Evolutionary conservation across 768 basidiomycete species (phyloP).

Genomic region (Favolaschia claudopus): DNA sequence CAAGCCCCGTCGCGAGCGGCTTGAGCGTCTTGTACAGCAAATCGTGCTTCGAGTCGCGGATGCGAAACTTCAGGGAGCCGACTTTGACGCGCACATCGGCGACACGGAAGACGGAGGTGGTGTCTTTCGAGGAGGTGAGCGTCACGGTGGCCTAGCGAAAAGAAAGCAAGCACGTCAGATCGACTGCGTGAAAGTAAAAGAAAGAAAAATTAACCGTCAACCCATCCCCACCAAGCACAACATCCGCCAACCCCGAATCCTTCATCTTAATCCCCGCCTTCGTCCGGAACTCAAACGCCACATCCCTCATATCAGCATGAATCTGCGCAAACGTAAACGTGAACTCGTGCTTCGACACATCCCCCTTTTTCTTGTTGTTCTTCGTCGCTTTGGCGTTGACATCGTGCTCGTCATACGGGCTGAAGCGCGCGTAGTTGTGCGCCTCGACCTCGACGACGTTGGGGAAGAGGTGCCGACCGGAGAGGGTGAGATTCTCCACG

Average conservation of each 20-base stretch:
- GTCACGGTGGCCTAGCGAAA: constrained; percentile 58
- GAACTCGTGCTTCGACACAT: constrained; percentile 75
- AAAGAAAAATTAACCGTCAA: constrained; percentile 59
- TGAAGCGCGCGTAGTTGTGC: constrained; percentile 85
- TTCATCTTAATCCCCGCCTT: constrained; percentile 83
- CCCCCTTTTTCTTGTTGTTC: constrained; percentile 42
- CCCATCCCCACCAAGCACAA: constrained; percentile 84
- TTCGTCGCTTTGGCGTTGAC: no score
- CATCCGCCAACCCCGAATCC: constrained; percentile 88
- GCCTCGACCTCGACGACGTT: constrained; percentile 77
- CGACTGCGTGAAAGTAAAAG: neutral
- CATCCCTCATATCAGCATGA: constrained; percentile 93
- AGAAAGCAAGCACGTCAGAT: neutral
- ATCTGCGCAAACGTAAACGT: constrained; percentile 82
- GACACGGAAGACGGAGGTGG: constrained; percentile 75
- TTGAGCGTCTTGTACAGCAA: constrained; percentile 85
- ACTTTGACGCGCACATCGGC: constrained; percentile 80
- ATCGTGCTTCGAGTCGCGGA: constrained; percentile 92
- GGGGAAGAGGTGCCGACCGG: constrained; percentile 90
- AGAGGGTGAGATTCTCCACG: constrained; percentile 90
- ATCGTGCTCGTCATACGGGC: no score
- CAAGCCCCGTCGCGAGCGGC: constrained; percentile 79
- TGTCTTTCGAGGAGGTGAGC: constrained; percentile 65
- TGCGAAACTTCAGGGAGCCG: constrained; percentile 86
- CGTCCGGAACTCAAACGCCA: constrained; percentile 89